Percentiles rank a stretch among this genome's conserved stretches.
Conservation (phyloP, 2,329 filamentous ascomycete species). For the Colletotrichum destructivum region DNA sequence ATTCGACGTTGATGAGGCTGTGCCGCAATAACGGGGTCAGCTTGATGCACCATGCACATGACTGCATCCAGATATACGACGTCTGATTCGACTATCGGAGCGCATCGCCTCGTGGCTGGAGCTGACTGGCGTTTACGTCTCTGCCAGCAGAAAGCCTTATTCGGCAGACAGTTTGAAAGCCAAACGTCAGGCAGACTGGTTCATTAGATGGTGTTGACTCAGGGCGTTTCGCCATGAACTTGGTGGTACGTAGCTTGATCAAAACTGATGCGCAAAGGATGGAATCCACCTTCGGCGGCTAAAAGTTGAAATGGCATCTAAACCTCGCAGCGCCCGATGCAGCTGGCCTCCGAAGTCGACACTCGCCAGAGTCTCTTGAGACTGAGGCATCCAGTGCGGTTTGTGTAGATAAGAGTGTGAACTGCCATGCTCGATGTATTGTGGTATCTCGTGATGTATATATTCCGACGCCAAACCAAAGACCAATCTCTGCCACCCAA, state of each 20-base stretch:
- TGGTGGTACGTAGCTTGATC: too few relatives aligned
- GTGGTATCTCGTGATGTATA: conserved; percentile 19
- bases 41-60: not conserved
- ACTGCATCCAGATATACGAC: not conserved
- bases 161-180: not conserved
- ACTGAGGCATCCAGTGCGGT: too few relatives aligned
- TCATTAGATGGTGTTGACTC: not conserved
- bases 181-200: not conserved
- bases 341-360: too few relatives aligned
- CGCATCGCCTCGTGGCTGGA: not conserved
- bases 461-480: not conserved
- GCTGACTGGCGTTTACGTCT: not conserved
- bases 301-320: too few relatives aligned
- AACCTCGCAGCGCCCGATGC: too few relatives aligned
- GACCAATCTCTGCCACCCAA: not conserved
- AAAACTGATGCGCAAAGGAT: too few relatives aligned
- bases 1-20: not conserved
- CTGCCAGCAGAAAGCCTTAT: not conserved
- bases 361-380: too few relatives aligned
- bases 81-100: not conserved
- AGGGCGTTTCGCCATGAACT: too few relatives aligned
- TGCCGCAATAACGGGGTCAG: not conserved
- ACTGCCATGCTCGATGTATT: not conserved
- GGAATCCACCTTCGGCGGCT: too few relatives aligned
- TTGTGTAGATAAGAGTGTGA: not conserved